Conservation (phyloP, 768 basidiomycete species). For the Nevesoporus exiguus region DNA sequence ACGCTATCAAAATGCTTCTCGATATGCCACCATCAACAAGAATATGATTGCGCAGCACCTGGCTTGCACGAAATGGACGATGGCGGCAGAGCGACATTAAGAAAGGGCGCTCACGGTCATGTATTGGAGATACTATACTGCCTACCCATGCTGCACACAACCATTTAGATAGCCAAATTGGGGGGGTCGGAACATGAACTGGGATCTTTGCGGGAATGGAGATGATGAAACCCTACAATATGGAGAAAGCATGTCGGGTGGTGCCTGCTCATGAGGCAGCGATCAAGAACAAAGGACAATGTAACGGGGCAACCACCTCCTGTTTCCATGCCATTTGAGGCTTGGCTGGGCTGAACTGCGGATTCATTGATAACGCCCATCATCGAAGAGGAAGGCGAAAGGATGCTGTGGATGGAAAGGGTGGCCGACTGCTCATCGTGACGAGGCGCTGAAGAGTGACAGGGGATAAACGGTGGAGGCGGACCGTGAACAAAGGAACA, state of each 20-base stretch:
- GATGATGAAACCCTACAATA: background rate
- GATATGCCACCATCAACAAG: background rate
- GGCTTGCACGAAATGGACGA: background rate
- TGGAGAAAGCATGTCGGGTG: background rate
- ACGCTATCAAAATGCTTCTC: slow-evolving; percentile 1
- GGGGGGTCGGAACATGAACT: background rate
- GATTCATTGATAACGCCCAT: slow-evolving; percentile 16
- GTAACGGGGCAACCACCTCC: slow-evolving; percentile 7
- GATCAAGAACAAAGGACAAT: slow-evolving; percentile 3
- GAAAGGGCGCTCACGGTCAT: slow-evolving; percentile 14
- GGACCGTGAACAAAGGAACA: slow-evolving; percentile 4
- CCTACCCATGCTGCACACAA: slow-evolving; percentile 9
- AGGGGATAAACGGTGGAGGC: background rate
- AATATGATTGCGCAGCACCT: slow-evolving; percentile 1
- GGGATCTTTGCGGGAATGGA: slow-evolving; percentile 14
- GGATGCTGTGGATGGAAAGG: slow-evolving; percentile 4
- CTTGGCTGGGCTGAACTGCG: slow-evolving; percentile 7
- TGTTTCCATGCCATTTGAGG: slow-evolving; percentile 23
- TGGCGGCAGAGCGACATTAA: background rate
- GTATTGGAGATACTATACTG: background rate
- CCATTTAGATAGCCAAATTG: slow-evolving; percentile 12
- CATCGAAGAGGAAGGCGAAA: slow-evolving; percentile 10
- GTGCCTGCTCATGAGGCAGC: slow-evolving; percentile 3
- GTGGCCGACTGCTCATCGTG: background rate
- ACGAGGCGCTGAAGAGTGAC: slow-evolving; percentile 3